Conservation (phyloP, 306 rosid species). For the Oxytropis ochrocephala region DNA sequence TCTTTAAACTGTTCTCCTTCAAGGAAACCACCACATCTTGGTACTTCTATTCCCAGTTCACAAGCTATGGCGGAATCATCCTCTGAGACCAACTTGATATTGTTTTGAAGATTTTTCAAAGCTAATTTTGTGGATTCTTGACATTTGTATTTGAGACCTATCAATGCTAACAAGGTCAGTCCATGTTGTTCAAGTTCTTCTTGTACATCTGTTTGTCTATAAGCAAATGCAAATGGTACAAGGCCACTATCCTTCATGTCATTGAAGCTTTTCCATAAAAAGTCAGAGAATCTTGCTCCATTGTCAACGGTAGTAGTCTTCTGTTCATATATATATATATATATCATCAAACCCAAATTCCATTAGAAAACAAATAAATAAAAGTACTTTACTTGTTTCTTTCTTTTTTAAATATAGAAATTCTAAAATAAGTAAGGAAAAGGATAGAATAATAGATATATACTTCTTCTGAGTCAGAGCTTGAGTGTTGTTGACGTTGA, state of each 20-base stretch:
- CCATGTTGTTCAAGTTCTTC: conserved; percentile 36
- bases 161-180: conserved; percentile 40
- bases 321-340: no score
- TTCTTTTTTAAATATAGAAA: no score
- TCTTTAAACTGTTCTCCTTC: conserved; percentile 31
- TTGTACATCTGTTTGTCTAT: conserved; percentile 17
- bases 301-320: neutral
- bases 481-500: neutral
- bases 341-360: neutral
- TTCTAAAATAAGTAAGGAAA: no score
- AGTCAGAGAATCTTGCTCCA: conserved; percentile 18
- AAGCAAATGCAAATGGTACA: conserved; percentile 54
- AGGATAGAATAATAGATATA: no score
- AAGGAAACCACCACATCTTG: neutral
- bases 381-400: no score
- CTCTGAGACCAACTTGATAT: conserved; percentile 45
- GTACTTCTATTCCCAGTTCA: conserved; percentile 33
- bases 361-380: neutral
- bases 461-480: conserved; percentile 29
- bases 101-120: conserved; percentile 19
- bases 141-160: conserved; percentile 33
- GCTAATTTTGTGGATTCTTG: neutral
- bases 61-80: conserved; percentile 42
- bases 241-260: conserved; percentile 42
- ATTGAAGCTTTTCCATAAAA: conserved; percentile 22